These are phyloP conservation scores for Leccinellum albellum DNA, from an alignment of 768 basidiomycete species.

Conservation along the genomic window DNA sequence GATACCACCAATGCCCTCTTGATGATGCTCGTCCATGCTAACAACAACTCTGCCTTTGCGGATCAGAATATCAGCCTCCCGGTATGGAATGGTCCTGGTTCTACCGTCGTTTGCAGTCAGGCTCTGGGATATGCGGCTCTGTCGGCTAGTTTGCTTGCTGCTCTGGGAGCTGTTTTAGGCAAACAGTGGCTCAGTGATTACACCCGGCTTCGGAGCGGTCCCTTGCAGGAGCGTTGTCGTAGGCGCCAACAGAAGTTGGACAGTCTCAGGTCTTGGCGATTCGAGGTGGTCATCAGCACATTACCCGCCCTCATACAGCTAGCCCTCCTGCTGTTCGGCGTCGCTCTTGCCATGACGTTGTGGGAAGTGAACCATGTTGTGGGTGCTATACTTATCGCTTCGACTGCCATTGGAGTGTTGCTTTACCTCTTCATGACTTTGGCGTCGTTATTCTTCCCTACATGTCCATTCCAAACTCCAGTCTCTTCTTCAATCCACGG, in stretches of 20 bases:
- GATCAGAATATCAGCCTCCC: conserved; percentile 3
- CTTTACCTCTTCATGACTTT: conserved; percentile 19
- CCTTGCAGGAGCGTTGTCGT: conserved; percentile 11
- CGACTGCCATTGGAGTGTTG: conserved; percentile 7
- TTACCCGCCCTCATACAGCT: conserved; percentile 19
- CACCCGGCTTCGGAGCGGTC: conserved; percentile 8
- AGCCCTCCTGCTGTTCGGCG: conserved; percentile 20
- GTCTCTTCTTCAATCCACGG: conserved; percentile 8
- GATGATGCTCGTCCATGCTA: conserved; percentile 13
- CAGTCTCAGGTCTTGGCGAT: conserved; percentile 17
- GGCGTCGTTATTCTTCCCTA: conserved; percentile 8
- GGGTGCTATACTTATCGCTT: conserved; percentile 8
- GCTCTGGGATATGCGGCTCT: conserved; percentile 20
- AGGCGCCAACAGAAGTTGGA: conserved; percentile 16
- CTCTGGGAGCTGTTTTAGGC: conserved; percentile 19
- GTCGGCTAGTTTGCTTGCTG: conserved; percentile 19
- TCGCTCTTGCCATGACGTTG: conserved; percentile 11
- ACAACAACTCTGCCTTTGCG: conserved; percentile 9
- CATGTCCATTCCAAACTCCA: conserved; percentile 21
- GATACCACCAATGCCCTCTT: conserved; percentile 29
- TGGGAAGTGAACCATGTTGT: conserved; percentile 12
- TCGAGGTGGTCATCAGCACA: conserved; percentile 9
- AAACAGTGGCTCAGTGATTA: conserved; percentile 16
- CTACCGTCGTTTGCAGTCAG: conserved; percentile 12
- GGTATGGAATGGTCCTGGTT: conserved; percentile 17